Evolutionary conservation across 2,329 filamentous ascomycete species (phyloP).

Genomic region (Colletotrichum sp.): DNA sequence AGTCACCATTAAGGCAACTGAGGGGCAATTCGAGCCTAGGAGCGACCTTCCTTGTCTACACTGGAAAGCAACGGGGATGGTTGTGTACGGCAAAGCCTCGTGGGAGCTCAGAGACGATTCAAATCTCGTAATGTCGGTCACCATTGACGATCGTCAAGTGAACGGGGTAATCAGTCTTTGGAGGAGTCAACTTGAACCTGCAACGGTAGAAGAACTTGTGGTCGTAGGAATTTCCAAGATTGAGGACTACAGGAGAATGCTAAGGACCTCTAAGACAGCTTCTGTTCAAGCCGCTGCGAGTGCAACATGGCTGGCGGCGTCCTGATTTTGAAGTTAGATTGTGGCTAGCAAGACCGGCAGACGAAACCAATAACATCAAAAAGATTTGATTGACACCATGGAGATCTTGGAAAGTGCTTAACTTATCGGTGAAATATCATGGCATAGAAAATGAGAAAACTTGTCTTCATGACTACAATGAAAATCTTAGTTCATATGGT

Average conservation of each 20-base stretch:
- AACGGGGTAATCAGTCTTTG: background rate
- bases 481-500: background rate
- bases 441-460: background rate
- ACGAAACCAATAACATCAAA: background rate
- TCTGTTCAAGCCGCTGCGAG: background rate
- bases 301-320: background rate
- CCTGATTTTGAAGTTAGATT: background rate
- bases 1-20: background rate
- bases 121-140: background rate
- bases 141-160: background rate
- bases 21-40: background rate
- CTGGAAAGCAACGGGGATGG: conserved; percentile 2
- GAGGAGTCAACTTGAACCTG: background rate
- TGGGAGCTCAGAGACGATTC: conserved; percentile 4
- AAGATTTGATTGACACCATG: background rate
- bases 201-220: conserved; percentile 1
- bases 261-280: background rate
- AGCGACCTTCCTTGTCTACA: background rate
- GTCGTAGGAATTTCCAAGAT: conserved; percentile 2
- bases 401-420: background rate
- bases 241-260: conserved; percentile 8
- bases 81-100: background rate
- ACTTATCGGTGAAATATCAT: background rate
- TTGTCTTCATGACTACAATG: background rate
- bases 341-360: background rate